Evolutionary conservation across 164 flowering plant species (phyloP).

Genomic region (Berberis thunbergii): DNA sequence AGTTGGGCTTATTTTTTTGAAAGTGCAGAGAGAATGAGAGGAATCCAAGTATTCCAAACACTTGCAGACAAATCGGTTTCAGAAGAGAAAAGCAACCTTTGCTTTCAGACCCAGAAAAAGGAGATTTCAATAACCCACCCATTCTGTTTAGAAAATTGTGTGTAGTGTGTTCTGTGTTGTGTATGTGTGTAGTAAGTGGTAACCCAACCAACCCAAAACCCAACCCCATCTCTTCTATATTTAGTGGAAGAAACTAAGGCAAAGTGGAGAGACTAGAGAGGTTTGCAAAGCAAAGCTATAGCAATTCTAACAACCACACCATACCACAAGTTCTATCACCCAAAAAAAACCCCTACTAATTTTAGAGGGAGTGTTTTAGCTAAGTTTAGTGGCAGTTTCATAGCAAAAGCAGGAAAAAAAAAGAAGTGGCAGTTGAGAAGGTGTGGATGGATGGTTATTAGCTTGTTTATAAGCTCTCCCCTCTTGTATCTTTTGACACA

Average conservation of each 20-base stretch:
- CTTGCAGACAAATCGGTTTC: constrained; percentile 13
- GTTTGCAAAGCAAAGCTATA: too few relatives aligned
- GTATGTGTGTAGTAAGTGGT: background rate
- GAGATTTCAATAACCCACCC: constrained; percentile 3
- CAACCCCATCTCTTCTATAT: background rate
- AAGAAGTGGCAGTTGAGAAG: constrained; percentile 1
- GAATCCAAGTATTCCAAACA: constrained; percentile 10
- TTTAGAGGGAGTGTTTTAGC: background rate
- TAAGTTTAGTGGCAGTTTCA: background rate
- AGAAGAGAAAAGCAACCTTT: constrained; percentile 6
- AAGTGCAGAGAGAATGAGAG: constrained; percentile 1
- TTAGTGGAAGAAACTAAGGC: background rate
- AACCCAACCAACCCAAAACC: background rate
- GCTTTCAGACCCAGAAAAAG: constrained; percentile 1
- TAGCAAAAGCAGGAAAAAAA: background rate
- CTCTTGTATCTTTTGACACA: background rate
- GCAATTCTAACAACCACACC: background rate
- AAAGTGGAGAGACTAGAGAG: background rate
- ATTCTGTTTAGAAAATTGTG: constrained; percentile 4
- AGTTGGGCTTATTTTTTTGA: constrained; percentile 4
- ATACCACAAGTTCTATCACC: background rate
- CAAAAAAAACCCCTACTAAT: background rate
- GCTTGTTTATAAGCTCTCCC: background rate
- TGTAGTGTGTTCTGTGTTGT: background rate
- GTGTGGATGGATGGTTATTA: background rate